Evolutionary conservation across 2,329 filamentous ascomycete genomes (phyloP).

Genomic region (Alternaria postmessia): DNA sequence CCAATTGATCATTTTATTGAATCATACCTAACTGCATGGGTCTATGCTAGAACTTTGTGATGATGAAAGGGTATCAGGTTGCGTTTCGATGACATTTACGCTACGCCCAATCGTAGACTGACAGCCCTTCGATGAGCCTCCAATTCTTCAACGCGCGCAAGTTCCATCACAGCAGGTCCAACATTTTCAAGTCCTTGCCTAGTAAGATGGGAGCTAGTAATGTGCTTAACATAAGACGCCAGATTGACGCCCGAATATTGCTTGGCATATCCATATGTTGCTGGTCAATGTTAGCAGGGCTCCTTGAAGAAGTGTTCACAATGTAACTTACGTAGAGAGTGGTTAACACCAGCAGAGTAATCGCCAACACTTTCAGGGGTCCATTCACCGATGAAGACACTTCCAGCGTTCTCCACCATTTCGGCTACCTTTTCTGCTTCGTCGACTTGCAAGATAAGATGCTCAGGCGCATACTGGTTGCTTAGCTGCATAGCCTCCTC

Average conservation of each 20-base stretch:
- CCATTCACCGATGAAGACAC: slow-evolving; percentile 95
- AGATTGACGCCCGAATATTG: slow-evolving; percentile 98
- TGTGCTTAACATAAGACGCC: slow-evolving; percentile 95
- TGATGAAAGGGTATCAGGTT: not conserved
- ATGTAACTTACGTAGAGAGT: slow-evolving; percentile 83
- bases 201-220: slow-evolving; percentile 91
- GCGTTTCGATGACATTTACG: slow-evolving; percentile 3
- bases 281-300: slow-evolving; percentile 55
- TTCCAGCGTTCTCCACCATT: slow-evolving; percentile 89
- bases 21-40: not conserved
- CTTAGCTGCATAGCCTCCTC: slow-evolving; percentile 80
- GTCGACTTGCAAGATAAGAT: slow-evolving; percentile 88
- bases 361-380: slow-evolving; percentile 98
- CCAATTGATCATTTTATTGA: not conserved
- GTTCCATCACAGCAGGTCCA: slow-evolving; percentile 88
- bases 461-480: slow-evolving; percentile 95
- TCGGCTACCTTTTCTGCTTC: slow-evolving; percentile 78
- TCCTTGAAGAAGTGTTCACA: not conserved
- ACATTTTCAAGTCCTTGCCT: slow-evolving; percentile 85
- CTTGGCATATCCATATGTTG: slow-evolving; percentile 97
- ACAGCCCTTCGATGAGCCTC: slow-evolving; percentile 88
- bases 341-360: slow-evolving; percentile 97
- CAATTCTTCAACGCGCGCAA: slow-evolving; percentile 92
- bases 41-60: not conserved
- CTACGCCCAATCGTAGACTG: slow-evolving; percentile 65